These are phyloP conservation scores for Capillidium heterosporum DNA, from an alignment of 371 early-diverging fungal genomes.

Conservation along the genomic window DNA sequence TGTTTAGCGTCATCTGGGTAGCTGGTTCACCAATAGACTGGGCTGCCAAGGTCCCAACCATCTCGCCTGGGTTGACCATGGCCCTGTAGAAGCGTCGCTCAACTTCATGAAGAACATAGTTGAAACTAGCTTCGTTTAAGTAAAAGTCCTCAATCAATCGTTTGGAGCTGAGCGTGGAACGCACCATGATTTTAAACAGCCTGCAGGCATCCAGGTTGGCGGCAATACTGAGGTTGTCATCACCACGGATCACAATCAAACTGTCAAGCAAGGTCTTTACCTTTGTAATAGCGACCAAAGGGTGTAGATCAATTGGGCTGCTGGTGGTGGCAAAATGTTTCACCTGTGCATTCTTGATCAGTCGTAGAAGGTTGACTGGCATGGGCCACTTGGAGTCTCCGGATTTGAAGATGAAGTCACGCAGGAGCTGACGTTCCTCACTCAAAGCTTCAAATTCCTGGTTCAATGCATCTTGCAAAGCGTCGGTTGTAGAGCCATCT, in stretches of 20 bases:
- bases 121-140: conserved; percentile 71
- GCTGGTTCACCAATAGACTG: conserved; percentile 99
- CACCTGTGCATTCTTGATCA: conserved; percentile 82
- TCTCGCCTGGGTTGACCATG: conserved; percentile 93
- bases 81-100: conserved; percentile 76
- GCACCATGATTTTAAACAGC: conserved; percentile 70
- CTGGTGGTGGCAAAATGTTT: conserved; percentile 67
- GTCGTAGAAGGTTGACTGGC: conserved; percentile 76
- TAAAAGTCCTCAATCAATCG: conserved; percentile 84
- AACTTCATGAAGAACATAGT: conserved; percentile 90
- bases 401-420: conserved; percentile 57
- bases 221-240: conserved; percentile 63
- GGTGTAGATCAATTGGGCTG: conserved; percentile 71
- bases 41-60: conserved; percentile 99
- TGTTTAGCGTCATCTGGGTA: conserved; percentile 99
- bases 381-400: conserved; percentile 69
- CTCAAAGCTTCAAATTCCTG: conserved; percentile 59
- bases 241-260: conserved; percentile 69
- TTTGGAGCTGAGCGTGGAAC: conserved; percentile 65
- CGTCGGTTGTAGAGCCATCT: conserved; percentile 41
- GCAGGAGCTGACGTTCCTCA: conserved; percentile 53
- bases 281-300: conserved; percentile 56
- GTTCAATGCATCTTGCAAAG: conserved; percentile 52
- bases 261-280: conserved; percentile 51
- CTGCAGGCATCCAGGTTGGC: conserved; percentile 85